These are phyloP conservation scores for Hibiscus trionum DNA, from an alignment of 345 rosid species.

Conservation along the genomic window DNA sequence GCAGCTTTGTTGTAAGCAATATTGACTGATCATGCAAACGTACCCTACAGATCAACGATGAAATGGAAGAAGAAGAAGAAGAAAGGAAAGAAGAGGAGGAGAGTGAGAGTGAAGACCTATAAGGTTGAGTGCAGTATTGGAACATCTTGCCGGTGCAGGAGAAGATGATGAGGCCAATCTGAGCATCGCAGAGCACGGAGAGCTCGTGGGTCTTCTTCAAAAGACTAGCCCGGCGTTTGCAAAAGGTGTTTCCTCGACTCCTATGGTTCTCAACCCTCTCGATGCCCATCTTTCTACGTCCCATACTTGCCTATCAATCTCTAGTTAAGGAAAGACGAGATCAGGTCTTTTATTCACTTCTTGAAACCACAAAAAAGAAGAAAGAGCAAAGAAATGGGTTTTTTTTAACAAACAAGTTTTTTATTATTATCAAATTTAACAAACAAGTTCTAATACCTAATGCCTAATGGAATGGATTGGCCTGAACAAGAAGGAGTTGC, in stretches of 20 bases:
- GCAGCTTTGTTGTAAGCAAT: no score
- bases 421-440: no score
- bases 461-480: no score
- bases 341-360: conserved; percentile 12
- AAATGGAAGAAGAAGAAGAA: background rate
- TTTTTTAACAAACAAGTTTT: background rate
- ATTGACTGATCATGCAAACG: no score
- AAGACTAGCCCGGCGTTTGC: conserved; percentile 16
- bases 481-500: no score
- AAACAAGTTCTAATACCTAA: background rate
- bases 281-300: conserved; percentile 18
- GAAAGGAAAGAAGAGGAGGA: no score
- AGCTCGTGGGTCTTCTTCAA: conserved; percentile 21
- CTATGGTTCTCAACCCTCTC: conserved; percentile 21
- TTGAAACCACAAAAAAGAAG: background rate
- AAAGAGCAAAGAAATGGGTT: background rate
- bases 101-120: background rate
- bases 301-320: conserved; percentile 11
- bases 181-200: conserved; percentile 19
- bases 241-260: conserved; percentile 14
- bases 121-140: conserved; percentile 13
- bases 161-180: conserved; percentile 23
- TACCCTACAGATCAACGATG: background rate
- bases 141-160: conserved; percentile 19
- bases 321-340: conserved; percentile 4